These are phyloP conservation scores for Exophiala alcalophila DNA, from an alignment of 2,329 filamentous ascomycete species.

Conservation along the genomic window DNA sequence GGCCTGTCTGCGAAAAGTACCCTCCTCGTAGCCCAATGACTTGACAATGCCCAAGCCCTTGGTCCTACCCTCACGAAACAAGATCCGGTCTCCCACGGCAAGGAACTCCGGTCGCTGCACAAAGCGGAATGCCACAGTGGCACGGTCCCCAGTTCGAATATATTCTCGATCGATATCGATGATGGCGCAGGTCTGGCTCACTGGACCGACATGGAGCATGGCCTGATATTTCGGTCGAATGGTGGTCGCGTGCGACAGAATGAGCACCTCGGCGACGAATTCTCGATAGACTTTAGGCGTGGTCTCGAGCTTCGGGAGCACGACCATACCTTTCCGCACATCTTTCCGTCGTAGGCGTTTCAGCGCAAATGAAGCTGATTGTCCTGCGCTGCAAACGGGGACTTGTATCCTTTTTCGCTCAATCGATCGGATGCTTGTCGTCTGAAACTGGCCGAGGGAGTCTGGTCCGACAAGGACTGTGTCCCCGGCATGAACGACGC, in stretches of 20 bases:
- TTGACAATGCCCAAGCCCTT: conserved; percentile 96
- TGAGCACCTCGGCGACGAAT: conserved; percentile 84
- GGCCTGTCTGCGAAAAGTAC: conserved; percentile 46
- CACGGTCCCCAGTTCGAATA: conserved; percentile 91
- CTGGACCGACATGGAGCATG: conserved; percentile 93
- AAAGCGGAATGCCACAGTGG: conserved; percentile 89
- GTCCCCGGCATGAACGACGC: conserved; percentile 87
- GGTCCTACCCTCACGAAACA: conserved; percentile 92
- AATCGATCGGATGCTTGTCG: conserved; percentile 84
- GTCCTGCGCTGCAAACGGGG: conserved; percentile 81
- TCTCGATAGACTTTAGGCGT: conserved; percentile 71
- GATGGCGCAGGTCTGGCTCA: conserved; percentile 93
- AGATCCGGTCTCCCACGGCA: conserved; percentile 77
- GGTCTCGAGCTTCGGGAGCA: conserved; percentile 77
- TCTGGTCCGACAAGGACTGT: conserved; percentile 85
- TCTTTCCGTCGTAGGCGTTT: conserved; percentile 86
- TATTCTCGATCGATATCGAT: conserved; percentile 96
- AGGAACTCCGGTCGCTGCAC: conserved; percentile 92
- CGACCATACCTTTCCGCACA: conserved; percentile 96
- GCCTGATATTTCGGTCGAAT: conserved; percentile 97
- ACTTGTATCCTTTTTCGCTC: conserved; percentile 91
- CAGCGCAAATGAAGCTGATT: conserved; percentile 87
- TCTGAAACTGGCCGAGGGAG: conserved; percentile 81
- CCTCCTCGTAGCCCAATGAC: conserved; percentile 75
- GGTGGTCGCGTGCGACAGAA: conserved; percentile 91